Evolutionary conservation across 345 rosid species (phyloP), one percentile per base, ranked within the genome.

Genomic region (Citrus reticulata): DNA sequence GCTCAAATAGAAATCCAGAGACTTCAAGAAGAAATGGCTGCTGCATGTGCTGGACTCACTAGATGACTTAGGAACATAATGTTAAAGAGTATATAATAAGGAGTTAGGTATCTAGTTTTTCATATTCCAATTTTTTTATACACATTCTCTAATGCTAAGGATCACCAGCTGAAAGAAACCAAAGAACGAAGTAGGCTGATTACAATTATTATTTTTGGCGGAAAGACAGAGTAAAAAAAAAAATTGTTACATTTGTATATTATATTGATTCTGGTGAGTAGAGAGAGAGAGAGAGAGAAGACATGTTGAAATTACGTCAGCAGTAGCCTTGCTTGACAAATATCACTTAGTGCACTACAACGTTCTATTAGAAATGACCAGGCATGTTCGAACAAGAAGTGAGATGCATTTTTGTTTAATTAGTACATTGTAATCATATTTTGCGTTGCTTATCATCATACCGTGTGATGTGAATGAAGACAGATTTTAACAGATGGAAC

Each of bases 1-100:
- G 85, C 85, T 16, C 54, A 79, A 70, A 74, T 42, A 9, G 85
- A 88, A 55, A 83, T 86, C 13, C 24, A 63, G 16, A 84, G 22
- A 69, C 81, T 81, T 57, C 77, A 80, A 34, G 72, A 66, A 34
- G 77, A 84, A 77, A 73, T 87, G 22, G 68, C 35, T 2, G 37
- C 32, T 2, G 62, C 84, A 46, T 63, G 84, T 81, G 72, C 81
- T 24, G 84, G 76, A 75, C 13, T 67, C 27, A 4, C 34, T 14
- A 54, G 29, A 76, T 69, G 68, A 61, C 24, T 29, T n/a, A 8
- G 16, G 19, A 42, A 1, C 4, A 5, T 11, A 57, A 20, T 57
- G 27, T 57, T 54, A 9, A 20, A 27, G 59, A 46, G 51, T 46
- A 13, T 20, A 9, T 32, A 72, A 22, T 6, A 0, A 49, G 40